A percentile compares a stretch with the other conserved stretches of the same genome.
These are phyloP conservation scores for Parietaria judaica DNA, from an alignment of 306 rosid genomes.

Conservation along the genomic window DNA sequence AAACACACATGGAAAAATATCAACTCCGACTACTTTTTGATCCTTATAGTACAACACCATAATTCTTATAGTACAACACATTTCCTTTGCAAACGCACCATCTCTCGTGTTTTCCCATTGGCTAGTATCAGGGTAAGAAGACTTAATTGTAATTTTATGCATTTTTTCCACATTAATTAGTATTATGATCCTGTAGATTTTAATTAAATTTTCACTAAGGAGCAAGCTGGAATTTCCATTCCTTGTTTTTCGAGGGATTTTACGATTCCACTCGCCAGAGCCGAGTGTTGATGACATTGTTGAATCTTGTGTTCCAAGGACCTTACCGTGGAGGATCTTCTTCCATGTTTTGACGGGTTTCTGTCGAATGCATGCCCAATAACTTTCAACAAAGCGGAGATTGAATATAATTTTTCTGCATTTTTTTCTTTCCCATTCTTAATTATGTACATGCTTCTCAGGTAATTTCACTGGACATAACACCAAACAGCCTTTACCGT, in stretches of 20 bases:
- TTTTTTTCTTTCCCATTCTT: no score
- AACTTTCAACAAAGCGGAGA: conserved; percentile 49
- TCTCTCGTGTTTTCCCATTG: conserved; percentile 40
- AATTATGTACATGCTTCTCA: conserved; percentile 17
- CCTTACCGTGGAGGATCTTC: conserved; percentile 57
- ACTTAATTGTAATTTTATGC: conserved; percentile 6
- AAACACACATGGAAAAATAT: no score
- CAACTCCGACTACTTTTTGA: no score
- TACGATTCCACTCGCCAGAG: conserved; percentile 76
- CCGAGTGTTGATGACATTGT: conserved; percentile 76
- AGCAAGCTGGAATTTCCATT: conserved; percentile 61
- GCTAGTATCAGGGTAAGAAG: conserved; percentile 62
- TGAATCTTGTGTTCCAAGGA: conserved; percentile 57
- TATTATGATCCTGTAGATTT: conserved; percentile 26
- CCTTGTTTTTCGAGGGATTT: conserved; percentile 68
- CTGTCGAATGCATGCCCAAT: conserved; percentile 53
- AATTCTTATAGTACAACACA: conserved; percentile 24
- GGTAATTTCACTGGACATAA: conserved; percentile 38
- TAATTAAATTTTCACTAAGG: conserved; percentile 46
- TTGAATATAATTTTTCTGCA: no score
- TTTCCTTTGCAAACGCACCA: conserved; percentile 28
- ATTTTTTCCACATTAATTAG: conserved; percentile 10
- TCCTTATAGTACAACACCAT: conserved; percentile 62
- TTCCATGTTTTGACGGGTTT: conserved; percentile 82
- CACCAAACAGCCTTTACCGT: conserved; percentile 30